Percentiles rank a stretch among this genome's conserved stretches.
Conservation (phyloP, 768 basidiomycete genomes). For the Kwoniella heveanensis region DNA sequence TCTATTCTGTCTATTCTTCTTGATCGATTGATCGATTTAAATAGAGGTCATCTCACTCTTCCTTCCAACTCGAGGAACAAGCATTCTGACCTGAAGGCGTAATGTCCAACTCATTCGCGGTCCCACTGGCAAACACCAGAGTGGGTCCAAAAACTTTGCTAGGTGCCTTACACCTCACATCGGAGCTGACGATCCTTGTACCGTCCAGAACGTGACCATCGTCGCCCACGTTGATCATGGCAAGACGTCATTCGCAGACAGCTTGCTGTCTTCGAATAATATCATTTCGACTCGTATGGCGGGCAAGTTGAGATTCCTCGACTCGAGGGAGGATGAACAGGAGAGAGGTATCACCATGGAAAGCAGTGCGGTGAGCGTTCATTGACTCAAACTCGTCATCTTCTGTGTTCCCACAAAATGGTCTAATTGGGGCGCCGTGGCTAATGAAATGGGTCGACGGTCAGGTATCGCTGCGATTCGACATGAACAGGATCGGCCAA, state of each 20-base stretch:
- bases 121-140: slow-evolving; percentile 50
- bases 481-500: slow-evolving; percentile 64
- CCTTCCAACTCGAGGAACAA: background rate
- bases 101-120: slow-evolving; percentile 47
- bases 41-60: background rate
- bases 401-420: background rate
- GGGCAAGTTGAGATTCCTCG: slow-evolving; percentile 92
- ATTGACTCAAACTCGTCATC: no score
- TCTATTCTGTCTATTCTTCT: background rate
- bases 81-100: background rate
- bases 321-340: slow-evolving; percentile 95
- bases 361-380: slow-evolving; percentile 72
- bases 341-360: slow-evolving; percentile 99
- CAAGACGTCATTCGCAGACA: slow-evolving; percentile 76
- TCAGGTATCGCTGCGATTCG: slow-evolving; percentile 75
- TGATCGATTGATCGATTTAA: background rate
- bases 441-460: no score
- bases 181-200: slow-evolving; percentile 93
- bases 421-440: no score
- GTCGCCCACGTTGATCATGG: slow-evolving; percentile 71
- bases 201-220: slow-evolving; percentile 73
- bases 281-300: slow-evolving; percentile 94
- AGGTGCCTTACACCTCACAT: slow-evolving; percentile 79
- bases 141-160: slow-evolving; percentile 24
- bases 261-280: slow-evolving; percentile 92